Evolutionary conservation across 2,329 filamentous ascomycete genomes (phyloP), one percentile per base, ranked within the genome.

Genomic region (Neurospora sp.): DNA sequence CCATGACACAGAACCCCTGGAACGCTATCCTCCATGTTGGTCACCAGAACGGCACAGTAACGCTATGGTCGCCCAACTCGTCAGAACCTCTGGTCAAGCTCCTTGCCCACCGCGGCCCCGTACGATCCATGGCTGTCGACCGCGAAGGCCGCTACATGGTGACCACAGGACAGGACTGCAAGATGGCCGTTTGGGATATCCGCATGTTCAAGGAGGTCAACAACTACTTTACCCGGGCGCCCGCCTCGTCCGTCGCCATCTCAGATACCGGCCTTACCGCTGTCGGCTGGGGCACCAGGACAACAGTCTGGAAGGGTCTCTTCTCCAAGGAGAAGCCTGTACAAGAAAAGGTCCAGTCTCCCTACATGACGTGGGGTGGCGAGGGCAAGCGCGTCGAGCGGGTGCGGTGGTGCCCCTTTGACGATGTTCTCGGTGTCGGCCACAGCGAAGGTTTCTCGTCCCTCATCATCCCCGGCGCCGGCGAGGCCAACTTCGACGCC

Each of bases 111-210:
- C 87, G 89, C 70, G 96, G 96, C 5, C 96, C 96, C 0, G 93
- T 99, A 3, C 89, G 94, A 69, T 90, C 92, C 11, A 79, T 97
- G 67, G 92, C 93, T 1, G 85, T 98, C 58, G 95, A 99, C 78
- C 87, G 94, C 71, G 92, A 95, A 78, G 96, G 96, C 28, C 89
- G 91, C 70, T 99, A 97, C 82, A 97, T 98, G 95, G 93, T 97
- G 11, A 93, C 93, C 3, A 90, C 93, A 0, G 95, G 94, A 1
- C 93, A 97, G 78, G 95, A 97, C 78, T 85, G 89, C 74, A 93
- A 91, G 78, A 96, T 97, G 91, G 89, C 91, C n/a, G 90, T 97
- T 13, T 97, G 95, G 93, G 95, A 98, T 78, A 90, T 98, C 73
- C 89, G 95, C 62, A 97, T 93, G 87, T 96, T 96, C 83, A 93